Evolutionary conservation across 805 yeast genomes (phyloP).

Genomic region (Ogataea polymorpha): DNA sequence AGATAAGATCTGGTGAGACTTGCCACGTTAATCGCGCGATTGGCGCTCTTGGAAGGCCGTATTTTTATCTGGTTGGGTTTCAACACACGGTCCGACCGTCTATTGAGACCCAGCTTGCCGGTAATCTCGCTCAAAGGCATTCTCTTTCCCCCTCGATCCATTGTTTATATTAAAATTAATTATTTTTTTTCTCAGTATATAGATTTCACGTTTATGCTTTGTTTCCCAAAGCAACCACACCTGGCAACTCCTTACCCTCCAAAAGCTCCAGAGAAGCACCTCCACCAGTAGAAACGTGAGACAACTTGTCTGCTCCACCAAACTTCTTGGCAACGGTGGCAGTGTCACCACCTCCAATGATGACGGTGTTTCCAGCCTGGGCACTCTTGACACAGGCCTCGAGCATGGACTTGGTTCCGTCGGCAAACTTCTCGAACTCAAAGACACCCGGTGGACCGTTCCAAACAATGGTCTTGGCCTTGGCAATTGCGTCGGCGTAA

Average conservation of each 20-base stretch:
- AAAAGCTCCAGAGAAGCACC: constrained; percentile 98
- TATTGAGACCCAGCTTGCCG: constrained; percentile 1
- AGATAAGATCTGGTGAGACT: constrained; percentile 12
- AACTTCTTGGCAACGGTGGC: constrained; percentile 98
- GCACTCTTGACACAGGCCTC: constrained; percentile 87
- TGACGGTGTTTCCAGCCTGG: constrained; percentile 86
- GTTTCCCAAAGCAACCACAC: constrained; percentile 54
- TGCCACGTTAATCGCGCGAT: constrained; percentile 6
- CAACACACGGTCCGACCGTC: not conserved
- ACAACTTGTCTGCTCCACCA: constrained; percentile 93
- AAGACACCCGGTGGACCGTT: constrained; percentile 99
- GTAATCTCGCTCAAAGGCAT: constrained; percentile 14
- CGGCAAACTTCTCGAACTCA: constrained; percentile 89
- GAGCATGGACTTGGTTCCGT: constrained; percentile 87
- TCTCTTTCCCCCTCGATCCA: constrained; percentile 3
- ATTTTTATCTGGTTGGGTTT: not conserved
- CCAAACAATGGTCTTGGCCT: constrained; percentile 98
- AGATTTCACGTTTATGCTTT: constrained; percentile 5
- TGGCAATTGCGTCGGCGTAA: constrained; percentile 77
- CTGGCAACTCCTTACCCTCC: constrained; percentile 98
- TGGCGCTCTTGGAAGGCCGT: not conserved
- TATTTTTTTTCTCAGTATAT: not conserved
- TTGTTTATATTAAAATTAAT: constrained; percentile 3
- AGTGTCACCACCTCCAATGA: constrained; percentile 99
- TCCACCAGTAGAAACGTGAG: constrained; percentile 99